Base-by-base conservation (phyloP, 1,139 yeast genomes). In the Arxiozyma bovina region DNA sequence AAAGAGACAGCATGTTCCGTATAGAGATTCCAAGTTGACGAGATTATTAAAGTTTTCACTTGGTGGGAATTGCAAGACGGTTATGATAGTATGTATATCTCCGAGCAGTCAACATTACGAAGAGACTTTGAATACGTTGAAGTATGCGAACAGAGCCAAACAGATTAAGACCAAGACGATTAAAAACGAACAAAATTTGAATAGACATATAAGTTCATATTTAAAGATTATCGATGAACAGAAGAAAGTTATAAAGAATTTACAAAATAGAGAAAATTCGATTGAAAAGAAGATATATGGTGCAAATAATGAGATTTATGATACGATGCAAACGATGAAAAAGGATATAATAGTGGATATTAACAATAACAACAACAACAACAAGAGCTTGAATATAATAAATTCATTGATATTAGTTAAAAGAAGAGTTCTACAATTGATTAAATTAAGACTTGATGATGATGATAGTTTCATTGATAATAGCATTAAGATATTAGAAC, bases 31-130 rank as follows among this genome's bases (percentile, higher is more conserved):
- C 6, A 90, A 90, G 63, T 75, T 91, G 53, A 91, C 98, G 0
- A 73, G 98, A 60, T 73, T 91, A 52, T 77, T 91, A 54, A 89
- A 90, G 66, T 89, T 87, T 66, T 89, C 96, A 0, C 74, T 91
- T n/a, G 96, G 96, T 4, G 97, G 97, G 0, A 88, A 89, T 66
- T 90, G 97, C 71, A 86, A 87, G 68, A 91, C 98, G 0, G 93
- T 89, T 5, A 91, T 91, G 97, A 88, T 91, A 62, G 97, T 90
- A 0, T 91, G 97, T 70, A 80, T 91, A 3, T 85, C 95, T 3
- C 97, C 97, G 0, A 85, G 90, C 58, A 80, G 87, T 41, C 78
- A 77, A 45, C 96, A 91, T 68, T 89, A 88, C 67, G 97, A 91
- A 66, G 98, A 91, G 65, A 90, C 97, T 0, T 75, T 88, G 54